Evolutionary conservation across 139 green algal genomes (phyloP), one percentile per base, ranked within the genome.

Genomic region (Coelastrella sp.): DNA sequence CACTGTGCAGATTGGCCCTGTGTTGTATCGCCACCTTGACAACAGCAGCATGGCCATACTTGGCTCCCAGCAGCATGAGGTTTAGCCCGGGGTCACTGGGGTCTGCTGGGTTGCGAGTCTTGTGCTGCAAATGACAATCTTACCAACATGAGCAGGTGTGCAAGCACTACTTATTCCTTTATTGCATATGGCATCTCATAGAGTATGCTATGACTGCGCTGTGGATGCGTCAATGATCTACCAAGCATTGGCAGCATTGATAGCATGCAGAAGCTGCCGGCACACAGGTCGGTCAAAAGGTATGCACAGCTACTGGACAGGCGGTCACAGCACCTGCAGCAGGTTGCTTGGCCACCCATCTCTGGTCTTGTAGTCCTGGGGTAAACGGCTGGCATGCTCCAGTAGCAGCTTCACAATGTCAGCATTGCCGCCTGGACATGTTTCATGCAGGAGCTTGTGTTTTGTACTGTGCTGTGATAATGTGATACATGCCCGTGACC

Each of bases 361-460:
- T 37, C 43, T 73, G 64, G 32, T 73, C 64, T 73, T 73, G 64
- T n/a, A 73, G 30, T 73, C 64, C 30, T 73, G 64, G 8, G 64
- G 64, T 32, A 73, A 32, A 35, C 64, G 35, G 64, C 64, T 73
- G 30, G 64, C 64, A 48, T 30, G 41, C 11, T 73, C 64, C 64
- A 73, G 30, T 32, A 73, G 64, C 64, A 73, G 64, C 32, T 37
- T 35, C 27, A 73, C 64, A 6, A 73, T 37, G 8, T 73, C 64
- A 45, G 64, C 64, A 48, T 73, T 73, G 64, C 64, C 64, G 25
- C 64, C 64, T 73, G 21, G n/a, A n/a, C n/a, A n/a, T n/a, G n/a
- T n/a, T n/a, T n/a, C n/a, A n/a, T n/a, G n/a, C n/a, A n/a, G n/a
- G n/a, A n/a, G n/a, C n/a, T n/a, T n/a, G n/a, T n/a, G n/a, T n/a